A percentile compares a stretch with the other conserved stretches of the same genome.
Conservation (phyloP, 1,139 yeast species). For the Debaryomyces udenii region DNA sequence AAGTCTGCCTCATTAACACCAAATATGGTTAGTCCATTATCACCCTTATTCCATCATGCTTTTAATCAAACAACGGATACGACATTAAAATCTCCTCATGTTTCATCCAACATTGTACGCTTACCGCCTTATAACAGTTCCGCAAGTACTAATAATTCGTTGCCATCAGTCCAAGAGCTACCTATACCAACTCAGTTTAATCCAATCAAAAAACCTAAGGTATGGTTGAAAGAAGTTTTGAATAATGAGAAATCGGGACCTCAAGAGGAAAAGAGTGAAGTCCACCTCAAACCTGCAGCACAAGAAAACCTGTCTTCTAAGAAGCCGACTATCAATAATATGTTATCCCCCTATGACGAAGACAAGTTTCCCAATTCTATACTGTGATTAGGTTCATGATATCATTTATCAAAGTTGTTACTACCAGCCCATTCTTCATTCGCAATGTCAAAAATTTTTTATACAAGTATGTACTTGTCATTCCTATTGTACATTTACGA, state of each 20-base stretch:
- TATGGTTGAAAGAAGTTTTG: slow-evolving; percentile 7
- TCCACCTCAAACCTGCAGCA: background rate
- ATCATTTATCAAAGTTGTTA: no score
- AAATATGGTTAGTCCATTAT: slow-evolving; percentile 41
- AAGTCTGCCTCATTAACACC: slow-evolving; percentile 33
- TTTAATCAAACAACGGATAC: slow-evolving; percentile 30
- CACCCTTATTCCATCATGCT: slow-evolving; percentile 46
- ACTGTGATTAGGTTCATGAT: background rate
- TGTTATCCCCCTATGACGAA: slow-evolving; percentile 33
- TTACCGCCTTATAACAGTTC: slow-evolving; percentile 6
- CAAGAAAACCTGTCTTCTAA: slow-evolving; percentile 17
- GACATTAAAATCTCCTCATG: slow-evolving; percentile 7
- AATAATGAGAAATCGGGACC: slow-evolving; percentile 4
- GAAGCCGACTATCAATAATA: slow-evolving; percentile 41
- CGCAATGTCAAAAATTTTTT: background rate
- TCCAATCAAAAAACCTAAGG: slow-evolving; percentile 7
- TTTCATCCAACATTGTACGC: slow-evolving; percentile 1
- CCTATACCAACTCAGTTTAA: slow-evolving; percentile 12
- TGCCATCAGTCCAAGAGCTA: slow-evolving; percentile 13
- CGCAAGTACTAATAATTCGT: slow-evolving; percentile 2
- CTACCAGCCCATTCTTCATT: background rate
- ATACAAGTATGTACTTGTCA: no score
- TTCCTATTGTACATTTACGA: no score
- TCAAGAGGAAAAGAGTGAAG: background rate
- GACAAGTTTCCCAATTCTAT: slow-evolving; percentile 21